A percentile compares a stretch with the other conserved stretches of the same genome.
Conservation (phyloP, 345 rosid genomes). For the Aquilaria malaccensis region DNA sequence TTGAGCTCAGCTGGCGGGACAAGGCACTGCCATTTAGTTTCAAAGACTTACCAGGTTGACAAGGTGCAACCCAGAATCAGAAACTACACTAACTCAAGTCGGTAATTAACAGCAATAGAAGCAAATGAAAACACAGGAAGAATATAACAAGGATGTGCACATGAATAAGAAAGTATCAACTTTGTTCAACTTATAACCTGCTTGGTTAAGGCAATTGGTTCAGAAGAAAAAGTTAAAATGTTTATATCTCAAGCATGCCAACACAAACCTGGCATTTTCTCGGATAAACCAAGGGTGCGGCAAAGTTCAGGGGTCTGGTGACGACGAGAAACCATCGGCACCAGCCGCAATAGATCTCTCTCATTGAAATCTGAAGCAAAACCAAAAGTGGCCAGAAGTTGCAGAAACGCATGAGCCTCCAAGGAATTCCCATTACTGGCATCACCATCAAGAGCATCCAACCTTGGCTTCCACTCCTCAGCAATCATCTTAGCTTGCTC, state of each 20-base stretch:
- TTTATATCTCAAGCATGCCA: background rate
- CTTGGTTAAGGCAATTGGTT: too few relatives aligned
- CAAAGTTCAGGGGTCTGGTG: slow-evolving; percentile 94
- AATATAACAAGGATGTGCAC: background rate
- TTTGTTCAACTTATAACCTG: background rate
- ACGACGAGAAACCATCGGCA: slow-evolving; percentile 99
- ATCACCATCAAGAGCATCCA: slow-evolving; percentile 71
- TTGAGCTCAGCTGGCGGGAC: too few relatives aligned
- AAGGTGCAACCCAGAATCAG: too few relatives aligned
- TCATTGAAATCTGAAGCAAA: slow-evolving; percentile 76
- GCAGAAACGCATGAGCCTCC: slow-evolving; percentile 99
- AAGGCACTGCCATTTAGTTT: too few relatives aligned
- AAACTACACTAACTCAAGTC: too few relatives aligned
- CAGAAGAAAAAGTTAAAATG: background rate
- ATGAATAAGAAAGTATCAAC: background rate
- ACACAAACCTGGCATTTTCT: slow-evolving; percentile 87
- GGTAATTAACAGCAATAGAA: background rate
- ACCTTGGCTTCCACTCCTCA: slow-evolving; percentile 82
- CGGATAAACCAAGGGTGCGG: slow-evolving; percentile 83
- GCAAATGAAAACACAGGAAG: background rate
- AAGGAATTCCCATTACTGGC: slow-evolving; percentile 92
- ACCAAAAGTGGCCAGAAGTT: slow-evolving; percentile 81
- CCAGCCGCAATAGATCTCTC: slow-evolving; percentile 61
- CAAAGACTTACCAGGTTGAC: too few relatives aligned
- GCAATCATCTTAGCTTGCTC: slow-evolving; percentile 75